Conservation (phyloP, 2,329 filamentous ascomycete species). For the Moelleriella libera region DNA sequence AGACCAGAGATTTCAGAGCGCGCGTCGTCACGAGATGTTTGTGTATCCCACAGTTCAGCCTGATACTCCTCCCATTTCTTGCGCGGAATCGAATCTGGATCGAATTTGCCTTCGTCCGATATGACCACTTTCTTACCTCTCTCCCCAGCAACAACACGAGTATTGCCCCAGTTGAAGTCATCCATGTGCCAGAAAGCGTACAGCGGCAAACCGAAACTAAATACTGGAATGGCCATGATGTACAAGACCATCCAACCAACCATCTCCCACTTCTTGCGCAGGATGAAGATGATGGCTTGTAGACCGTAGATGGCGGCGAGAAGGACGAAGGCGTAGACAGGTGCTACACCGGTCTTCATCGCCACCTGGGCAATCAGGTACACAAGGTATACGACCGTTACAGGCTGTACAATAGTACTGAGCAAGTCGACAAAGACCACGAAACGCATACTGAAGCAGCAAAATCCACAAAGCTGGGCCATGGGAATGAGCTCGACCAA, state of each 20-base stretch:
- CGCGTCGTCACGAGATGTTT: conserved; percentile 68
- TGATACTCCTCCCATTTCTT: conserved; percentile 99
- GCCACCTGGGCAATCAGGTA: conserved; percentile 73
- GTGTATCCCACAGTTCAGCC: conserved; percentile 90
- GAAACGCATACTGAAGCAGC: conserved; percentile 99
- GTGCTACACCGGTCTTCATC: conserved; percentile 49
- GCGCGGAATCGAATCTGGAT: conserved; percentile 79
- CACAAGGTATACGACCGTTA: conserved; percentile 76
- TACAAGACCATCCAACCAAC: conserved; percentile 99
- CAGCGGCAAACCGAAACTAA: conserved; percentile 76
- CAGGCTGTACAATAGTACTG: conserved; percentile 82
- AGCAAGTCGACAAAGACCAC: conserved; percentile 89
- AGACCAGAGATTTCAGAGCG: conserved; percentile 84
- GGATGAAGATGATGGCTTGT: conserved; percentile 91
- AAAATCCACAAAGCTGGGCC: conserved; percentile 94
- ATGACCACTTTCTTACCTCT: conserved; percentile 85
- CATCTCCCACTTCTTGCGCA: conserved; percentile 98
- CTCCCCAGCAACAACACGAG: conserved; percentile 90
- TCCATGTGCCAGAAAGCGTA: conserved; percentile 99
- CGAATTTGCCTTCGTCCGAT: conserved; percentile 95
- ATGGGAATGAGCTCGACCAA: conserved; percentile 89
- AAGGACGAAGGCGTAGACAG: conserved; percentile 76
- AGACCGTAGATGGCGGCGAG: conserved; percentile 94
- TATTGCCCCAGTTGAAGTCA: conserved; percentile 99
- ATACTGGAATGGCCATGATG: conserved; percentile 78